Evolutionary conservation across 1,284 basidiomycete genomes (phyloP), one percentile per base, ranked within the genome.

Genomic region (Boletus mariae): DNA sequence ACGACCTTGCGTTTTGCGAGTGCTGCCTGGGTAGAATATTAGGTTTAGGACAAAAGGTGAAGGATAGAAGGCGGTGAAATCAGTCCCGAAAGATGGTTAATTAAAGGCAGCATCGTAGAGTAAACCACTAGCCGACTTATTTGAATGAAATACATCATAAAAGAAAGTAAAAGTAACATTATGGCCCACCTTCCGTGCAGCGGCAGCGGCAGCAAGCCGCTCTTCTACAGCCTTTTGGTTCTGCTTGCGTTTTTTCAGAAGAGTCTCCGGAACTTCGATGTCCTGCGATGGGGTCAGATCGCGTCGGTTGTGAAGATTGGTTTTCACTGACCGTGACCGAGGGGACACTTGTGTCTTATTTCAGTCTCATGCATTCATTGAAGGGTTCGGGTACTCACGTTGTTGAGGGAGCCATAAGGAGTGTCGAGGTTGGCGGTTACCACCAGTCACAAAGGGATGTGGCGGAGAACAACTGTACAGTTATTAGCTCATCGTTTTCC

Each of bases 11-110:
- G 89, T 83, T 96, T 95, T 59, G 92, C 86, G 73, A 89, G 89
- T 67, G 84, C 78, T 52, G 89, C 88, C 95, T 98, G 69, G 49
- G 51, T 57, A 50, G 45, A 52, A 42, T 53, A 51, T 65, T 54
- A 31, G 57, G 54, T 37, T 12, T 17, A 59, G 29, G 34, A 43
- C n/a, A 29, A 23, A 31, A 5, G 40, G 41, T 20, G 34, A 38
- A 5, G 25, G 52, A 57, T 41, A 51, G 31, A 34, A 51, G 56
- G 49, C 32, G 54, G 31, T 12, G 59, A 59, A 55, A 48, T 84
- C 77, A 95, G 92, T 89, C 92, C 93, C 93, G 93, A 95, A 96
- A 95, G 92, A 96, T 94, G 92, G 92, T 94, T 85, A 82, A 84
- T 87, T 83, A 54, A 80, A 74, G 84, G 85, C 92, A 87, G 72